Evolutionary conservation across 2,329 filamentous ascomycete genomes (phyloP), one percentile per base, ranked within the genome.

Genomic region (Trichoderma cornu-damae): DNA sequence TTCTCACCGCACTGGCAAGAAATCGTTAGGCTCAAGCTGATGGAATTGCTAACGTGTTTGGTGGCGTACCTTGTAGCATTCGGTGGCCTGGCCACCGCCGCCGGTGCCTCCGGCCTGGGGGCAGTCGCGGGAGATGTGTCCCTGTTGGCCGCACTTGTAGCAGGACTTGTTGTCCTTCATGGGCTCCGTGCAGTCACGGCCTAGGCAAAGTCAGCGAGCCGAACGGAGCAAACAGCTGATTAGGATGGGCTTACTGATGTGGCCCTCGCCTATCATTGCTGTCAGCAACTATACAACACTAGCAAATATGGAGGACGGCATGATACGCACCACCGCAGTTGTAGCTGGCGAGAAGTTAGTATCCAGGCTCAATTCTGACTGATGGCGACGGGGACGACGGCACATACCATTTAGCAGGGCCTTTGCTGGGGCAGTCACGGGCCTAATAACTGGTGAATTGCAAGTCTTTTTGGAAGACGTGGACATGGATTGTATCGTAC

Each of bases 101-200:
- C 24, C 2, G 11, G n/a, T 8, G 60, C 73, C 75, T 53, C 77
- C 77, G 61, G 76, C 77, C 63, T 79, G 77, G 72, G 76, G 84
- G 79, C 88, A 92, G 70, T 96, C 92, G 67, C 93, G 91, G 67
- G 89, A 94, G 73, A 96, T 89, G 81, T 97, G 93, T 62, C 91
- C 93, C 65, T 85, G 77, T 74, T 89, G 84, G 70, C 89, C 89
- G 79, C 88, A 91, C 68, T 87, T 83, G 78, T 88, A 88, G 79
- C 84, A 88, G 67, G 84, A 82, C 79, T 88, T 84, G 72, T 77
- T 91, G 76, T 96, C 90, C 81, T 96, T 96, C 69, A 89, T 84
- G 60, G 90, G 87, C 73, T 90, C 85, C 62, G 88, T 86, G 82
- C 93, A 97, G 72, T 97, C 93, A 74, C 92, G 90, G 82, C 88